Percentiles rank a stretch among this genome's conserved stretches.
Conservation (phyloP, 495 filamentous ascomycete genomes). For the Hypoxylon subgilvum region DNA sequence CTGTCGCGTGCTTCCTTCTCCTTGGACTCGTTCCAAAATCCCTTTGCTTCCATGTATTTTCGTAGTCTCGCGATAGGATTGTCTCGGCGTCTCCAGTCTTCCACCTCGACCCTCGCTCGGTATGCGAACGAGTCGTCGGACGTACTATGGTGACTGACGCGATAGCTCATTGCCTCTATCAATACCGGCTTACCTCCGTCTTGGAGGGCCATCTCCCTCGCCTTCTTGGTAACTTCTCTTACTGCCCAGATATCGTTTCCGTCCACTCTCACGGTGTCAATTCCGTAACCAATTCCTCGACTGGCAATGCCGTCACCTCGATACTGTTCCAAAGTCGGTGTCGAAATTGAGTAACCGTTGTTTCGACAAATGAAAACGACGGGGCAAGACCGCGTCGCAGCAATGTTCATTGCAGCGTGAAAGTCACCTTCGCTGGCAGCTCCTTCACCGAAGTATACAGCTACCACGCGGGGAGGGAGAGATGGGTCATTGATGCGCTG, state of each 20-base stretch:
- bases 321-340: slow-evolving; percentile 94
- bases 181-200: slow-evolving; percentile 81
- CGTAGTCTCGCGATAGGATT: slow-evolving; percentile 90
- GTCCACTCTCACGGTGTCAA: slow-evolving; percentile 94
- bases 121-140: slow-evolving; percentile 98
- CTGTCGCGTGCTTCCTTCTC: slow-evolving; percentile 74
- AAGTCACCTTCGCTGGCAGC: slow-evolving; percentile 97
- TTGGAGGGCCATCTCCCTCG: slow-evolving; percentile 75
- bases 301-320: slow-evolving; percentile 96
- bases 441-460: slow-evolving; percentile 97
- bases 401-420: slow-evolving; percentile 95
- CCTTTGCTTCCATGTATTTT: slow-evolving; percentile 86
- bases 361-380: slow-evolving; percentile 96
- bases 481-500: slow-evolving; percentile 74
- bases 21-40: slow-evolving; percentile 81
- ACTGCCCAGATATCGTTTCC: slow-evolving; percentile 98
- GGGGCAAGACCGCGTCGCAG: slow-evolving; percentile 88
- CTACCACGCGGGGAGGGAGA: slow-evolving; percentile 70
- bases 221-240: slow-evolving; percentile 78
- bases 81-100: slow-evolving; percentile 96
- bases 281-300: slow-evolving; percentile 93
- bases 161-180: slow-evolving; percentile 97
- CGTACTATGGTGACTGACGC: slow-evolving; percentile 95
- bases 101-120: slow-evolving; percentile 89
- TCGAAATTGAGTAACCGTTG: slow-evolving; percentile 96